phyloP scores from a whole-genome alignment of 306 rosid species.

The Sesbania bispinosa region DNA sequence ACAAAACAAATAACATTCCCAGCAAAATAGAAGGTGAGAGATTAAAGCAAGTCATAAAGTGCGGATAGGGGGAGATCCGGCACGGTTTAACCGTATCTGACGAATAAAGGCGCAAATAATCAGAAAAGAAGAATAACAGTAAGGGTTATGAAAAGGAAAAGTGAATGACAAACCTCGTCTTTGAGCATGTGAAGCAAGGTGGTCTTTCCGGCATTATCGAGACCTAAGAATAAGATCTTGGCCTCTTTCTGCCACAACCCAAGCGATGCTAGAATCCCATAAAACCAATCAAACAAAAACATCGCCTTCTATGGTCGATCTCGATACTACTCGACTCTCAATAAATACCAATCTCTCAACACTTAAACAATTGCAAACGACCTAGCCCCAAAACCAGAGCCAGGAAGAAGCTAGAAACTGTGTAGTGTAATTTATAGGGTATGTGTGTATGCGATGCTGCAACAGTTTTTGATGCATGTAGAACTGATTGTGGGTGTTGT shows the following conservation, averaged over 20 bases:
- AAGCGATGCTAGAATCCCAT: slow-evolving; percentile 72
- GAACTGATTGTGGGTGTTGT: too few species aligned
- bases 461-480: too few species aligned
- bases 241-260: slow-evolving; percentile 92
- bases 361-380: not conserved
- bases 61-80: not conserved
- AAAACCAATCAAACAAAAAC: slow-evolving; percentile 76
- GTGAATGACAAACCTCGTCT: slow-evolving; percentile 53
- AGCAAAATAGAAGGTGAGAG: not conserved
- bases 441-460: too few species aligned
- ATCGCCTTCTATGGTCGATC: slow-evolving; percentile 20
- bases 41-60: too few species aligned
- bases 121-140: not conserved
- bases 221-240: slow-evolving; percentile 82
- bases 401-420: too few species aligned
- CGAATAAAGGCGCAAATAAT: not conserved
- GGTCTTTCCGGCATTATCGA: slow-evolving; percentile 82
- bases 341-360: not conserved
- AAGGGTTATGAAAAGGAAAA: not conserved
- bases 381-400: slow-evolving; percentile 30
- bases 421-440: too few species aligned
- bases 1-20: not conserved
- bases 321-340: not conserved
- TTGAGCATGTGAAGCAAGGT: slow-evolving; percentile 89
- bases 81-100: not conserved